A percentile compares a stretch with the other conserved stretches of the same genome.
Evolutionary conservation across 164 flowering plant species (phyloP).

Genomic region (Magnolia kwangsiensis): DNA sequence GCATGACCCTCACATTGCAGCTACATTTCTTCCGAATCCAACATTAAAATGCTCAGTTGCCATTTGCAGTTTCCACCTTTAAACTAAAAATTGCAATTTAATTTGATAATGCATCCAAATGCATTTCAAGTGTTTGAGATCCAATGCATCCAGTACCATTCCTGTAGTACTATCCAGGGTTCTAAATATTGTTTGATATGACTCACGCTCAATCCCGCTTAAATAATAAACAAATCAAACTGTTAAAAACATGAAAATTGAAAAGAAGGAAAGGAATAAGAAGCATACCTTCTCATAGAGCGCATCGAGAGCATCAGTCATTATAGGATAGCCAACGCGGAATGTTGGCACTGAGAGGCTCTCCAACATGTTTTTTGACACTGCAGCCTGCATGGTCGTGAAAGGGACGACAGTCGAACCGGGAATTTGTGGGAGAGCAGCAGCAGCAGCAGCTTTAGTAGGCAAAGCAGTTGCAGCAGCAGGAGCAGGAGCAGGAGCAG

Average conservation of each 20-base stretch:
- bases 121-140: no score
- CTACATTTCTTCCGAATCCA: neutral
- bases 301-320: slow-evolving; percentile 77
- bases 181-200: no score
- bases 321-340: slow-evolving; percentile 82
- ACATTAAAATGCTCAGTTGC: no score
- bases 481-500: slow-evolving; percentile 22
- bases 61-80: neutral
- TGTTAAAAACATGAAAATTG: neutral
- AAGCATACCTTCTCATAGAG: slow-evolving; percentile 68
- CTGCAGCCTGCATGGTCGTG: slow-evolving; percentile 86
- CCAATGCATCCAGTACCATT: no score
- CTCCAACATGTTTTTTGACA: slow-evolving; percentile 85
- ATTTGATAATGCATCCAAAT: no score
- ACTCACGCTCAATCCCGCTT: no score
- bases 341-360: slow-evolving; percentile 85
- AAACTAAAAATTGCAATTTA: neutral
- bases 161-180: no score
- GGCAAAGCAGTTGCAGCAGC: slow-evolving; percentile 27
- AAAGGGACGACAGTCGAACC: slow-evolving; percentile 68
- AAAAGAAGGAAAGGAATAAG: neutral
- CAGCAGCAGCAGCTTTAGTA: slow-evolving; percentile 23
- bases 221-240: no score
- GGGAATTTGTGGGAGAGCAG: slow-evolving; percentile 37
- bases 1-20: neutral